These are phyloP conservation scores for Colletotrichum echinochloae DNA, from an alignment of 2,329 filamentous ascomycete genomes.

Conservation along the genomic window DNA sequence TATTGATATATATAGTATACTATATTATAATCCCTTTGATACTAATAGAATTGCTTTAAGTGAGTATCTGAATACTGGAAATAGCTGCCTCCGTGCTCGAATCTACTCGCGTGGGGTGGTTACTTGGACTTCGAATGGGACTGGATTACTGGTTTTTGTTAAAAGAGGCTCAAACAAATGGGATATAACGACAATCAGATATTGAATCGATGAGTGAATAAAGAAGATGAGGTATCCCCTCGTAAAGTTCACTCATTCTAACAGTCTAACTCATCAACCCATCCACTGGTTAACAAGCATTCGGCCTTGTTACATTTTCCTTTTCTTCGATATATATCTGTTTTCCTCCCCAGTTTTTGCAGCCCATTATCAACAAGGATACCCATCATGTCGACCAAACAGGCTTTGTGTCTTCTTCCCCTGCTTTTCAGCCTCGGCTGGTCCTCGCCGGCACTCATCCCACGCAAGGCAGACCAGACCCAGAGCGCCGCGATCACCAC, in stretches of 20 bases:
- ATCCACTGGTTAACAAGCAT: neutral
- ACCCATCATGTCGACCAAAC: conserved; percentile 32
- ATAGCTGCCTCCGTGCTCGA: conserved; percentile 24
- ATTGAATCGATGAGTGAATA: conserved; percentile 13
- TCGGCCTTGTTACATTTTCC: neutral
- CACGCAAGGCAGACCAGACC: neutral
- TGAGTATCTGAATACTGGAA: neutral
- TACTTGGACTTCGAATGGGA: conserved; percentile 20
- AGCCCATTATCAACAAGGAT: conserved; percentile 8
- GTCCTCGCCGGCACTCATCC: conserved; percentile 22
- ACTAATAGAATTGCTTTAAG: no score
- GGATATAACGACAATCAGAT: neutral
- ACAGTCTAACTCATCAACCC: conserved; percentile 9
- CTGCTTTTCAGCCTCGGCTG: conserved; percentile 31
- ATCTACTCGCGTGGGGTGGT: conserved; percentile 15
- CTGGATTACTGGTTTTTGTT: neutral
- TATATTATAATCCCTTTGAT: no score
- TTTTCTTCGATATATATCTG: neutral
- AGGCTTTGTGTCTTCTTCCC: conserved; percentile 29
- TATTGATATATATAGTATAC: no score
- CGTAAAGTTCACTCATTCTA: neutral
- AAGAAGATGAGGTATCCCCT: conserved; percentile 5
- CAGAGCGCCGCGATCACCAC: conserved; percentile 9
- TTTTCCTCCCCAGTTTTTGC: neutral
- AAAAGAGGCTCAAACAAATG: conserved; percentile 18